Evolutionary conservation across 345 rosid species (phyloP).

Genomic region (Eucalyptus coolabah): DNA sequence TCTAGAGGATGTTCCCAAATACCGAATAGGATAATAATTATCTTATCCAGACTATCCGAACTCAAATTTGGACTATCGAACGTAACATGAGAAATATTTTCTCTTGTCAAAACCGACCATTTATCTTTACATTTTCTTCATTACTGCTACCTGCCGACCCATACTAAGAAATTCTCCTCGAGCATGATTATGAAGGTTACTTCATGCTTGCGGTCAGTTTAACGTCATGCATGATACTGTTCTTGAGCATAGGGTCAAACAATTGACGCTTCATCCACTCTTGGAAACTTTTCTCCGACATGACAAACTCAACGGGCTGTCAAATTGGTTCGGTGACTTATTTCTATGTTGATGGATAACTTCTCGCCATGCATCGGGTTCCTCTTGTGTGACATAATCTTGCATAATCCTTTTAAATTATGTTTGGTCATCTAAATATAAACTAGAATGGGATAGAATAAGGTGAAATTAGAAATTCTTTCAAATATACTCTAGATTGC

Average conservation of each 20-base stretch:
- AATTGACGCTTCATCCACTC: not conserved
- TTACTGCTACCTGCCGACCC: not conserved
- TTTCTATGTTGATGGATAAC: not conserved
- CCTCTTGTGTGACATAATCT: not conserved
- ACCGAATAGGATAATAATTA: not conserved
- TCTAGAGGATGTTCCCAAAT: not conserved
- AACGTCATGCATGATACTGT: not conserved
- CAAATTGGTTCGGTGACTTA: not conserved
- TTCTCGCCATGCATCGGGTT: not conserved
- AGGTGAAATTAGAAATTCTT: not conserved
- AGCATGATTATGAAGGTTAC: not conserved
- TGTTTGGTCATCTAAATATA: not conserved
- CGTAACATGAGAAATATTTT: accelerated
- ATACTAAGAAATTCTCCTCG: not conserved
- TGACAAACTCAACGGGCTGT: not conserved
- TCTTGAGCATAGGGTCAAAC: not conserved
- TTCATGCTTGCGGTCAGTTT: not conserved
- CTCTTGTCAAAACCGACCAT: not conserved
- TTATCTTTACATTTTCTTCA: not conserved
- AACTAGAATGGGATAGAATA: not conserved
- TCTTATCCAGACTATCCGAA: no score
- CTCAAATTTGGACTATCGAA: not conserved
- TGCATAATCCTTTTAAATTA: not conserved
- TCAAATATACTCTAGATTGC: not conserved
- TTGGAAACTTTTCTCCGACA: not conserved